Percentiles rank a stretch among this genome's conserved stretches.
These are phyloP conservation scores for Telopea speciosissima DNA, from an alignment of 177 flowering plant species.

Conservation along the genomic window DNA sequence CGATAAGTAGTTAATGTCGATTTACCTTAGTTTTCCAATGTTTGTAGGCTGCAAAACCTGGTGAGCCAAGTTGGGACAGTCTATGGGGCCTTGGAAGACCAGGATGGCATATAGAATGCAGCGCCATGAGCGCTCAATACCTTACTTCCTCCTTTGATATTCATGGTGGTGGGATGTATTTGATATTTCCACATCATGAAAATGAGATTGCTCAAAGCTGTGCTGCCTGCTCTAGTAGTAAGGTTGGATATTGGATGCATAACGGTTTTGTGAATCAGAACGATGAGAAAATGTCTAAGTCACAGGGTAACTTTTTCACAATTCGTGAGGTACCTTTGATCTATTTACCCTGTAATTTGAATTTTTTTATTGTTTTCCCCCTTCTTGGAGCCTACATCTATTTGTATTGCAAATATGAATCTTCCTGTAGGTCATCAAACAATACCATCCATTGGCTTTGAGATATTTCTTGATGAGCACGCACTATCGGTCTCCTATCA, in stretches of 20 bases:
- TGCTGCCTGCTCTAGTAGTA: slow-evolving; percentile 77
- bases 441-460: slow-evolving; percentile 86
- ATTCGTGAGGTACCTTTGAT: slow-evolving; percentile 60
- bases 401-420: neutral
- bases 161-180: slow-evolving; percentile 95
- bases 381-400: neutral
- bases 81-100: slow-evolving; percentile 99
- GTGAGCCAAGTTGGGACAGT: slow-evolving; percentile 91
- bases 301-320: slow-evolving; percentile 87
- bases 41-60: slow-evolving; percentile 85
- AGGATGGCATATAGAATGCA: slow-evolving; percentile 99
- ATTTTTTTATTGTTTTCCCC: too few species aligned
- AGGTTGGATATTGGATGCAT: slow-evolving; percentile 81
- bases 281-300: slow-evolving; percentile 94
- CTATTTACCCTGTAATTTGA: neutral
- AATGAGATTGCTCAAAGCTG: slow-evolving; percentile 97
- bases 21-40: neutral
- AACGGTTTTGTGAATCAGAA: slow-evolving; percentile 90
- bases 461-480: slow-evolving; percentile 78
- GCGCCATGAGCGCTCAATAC: slow-evolving; percentile 96
- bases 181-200: slow-evolving; percentile 96
- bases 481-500: slow-evolving; percentile 87
- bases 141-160: slow-evolving; percentile 69
- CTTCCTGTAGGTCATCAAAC: slow-evolving; percentile 49
- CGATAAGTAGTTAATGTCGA: neutral